A percentile compares a stretch with the other conserved stretches of the same genome.
Conservation (phyloP, 768 basidiomycete species). For the Trichaptum fuscoviolaceum region DNA sequence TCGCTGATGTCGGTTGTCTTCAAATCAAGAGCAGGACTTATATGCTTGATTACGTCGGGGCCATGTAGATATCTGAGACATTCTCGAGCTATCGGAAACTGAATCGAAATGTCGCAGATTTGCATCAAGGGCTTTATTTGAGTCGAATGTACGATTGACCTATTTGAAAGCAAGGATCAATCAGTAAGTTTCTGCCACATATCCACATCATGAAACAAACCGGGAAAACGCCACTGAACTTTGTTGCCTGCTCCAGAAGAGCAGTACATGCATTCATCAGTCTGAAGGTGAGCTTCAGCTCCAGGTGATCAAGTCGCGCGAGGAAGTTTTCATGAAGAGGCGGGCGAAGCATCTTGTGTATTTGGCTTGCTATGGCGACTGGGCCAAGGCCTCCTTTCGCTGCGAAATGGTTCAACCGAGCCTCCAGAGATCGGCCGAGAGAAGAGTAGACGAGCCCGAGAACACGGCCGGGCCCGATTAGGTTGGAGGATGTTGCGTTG, state of each 20-base stretch:
- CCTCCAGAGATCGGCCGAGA: not conserved
- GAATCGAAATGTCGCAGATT: not conserved
- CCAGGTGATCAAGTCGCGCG: not conserved
- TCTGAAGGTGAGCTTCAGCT: not conserved
- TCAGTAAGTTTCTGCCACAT: not conserved
- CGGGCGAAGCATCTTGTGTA: not conserved
- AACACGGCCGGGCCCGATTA: not conserved
- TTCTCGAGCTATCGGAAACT: not conserved
- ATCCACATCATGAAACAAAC: not conserved
- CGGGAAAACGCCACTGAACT: not conserved
- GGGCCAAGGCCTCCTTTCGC: not conserved
- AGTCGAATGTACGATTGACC: not conserved
- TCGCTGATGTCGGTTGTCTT: not conserved
- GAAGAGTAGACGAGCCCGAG: not conserved
- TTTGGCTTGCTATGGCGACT: not conserved
- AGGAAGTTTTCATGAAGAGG: not conserved
- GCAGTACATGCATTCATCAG: not conserved
- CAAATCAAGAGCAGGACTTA: not conserved
- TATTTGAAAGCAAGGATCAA: not conserved
- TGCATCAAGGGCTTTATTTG: not conserved
- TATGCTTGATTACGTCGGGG: not conserved
- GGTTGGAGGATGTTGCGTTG: not conserved
- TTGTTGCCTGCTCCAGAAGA: not conserved
- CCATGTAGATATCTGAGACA: not conserved
- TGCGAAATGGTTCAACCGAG: not conserved